Conservation (phyloP, 2,329 filamentous ascomycete species). For the Diaporthe citrichinensis region DNA sequence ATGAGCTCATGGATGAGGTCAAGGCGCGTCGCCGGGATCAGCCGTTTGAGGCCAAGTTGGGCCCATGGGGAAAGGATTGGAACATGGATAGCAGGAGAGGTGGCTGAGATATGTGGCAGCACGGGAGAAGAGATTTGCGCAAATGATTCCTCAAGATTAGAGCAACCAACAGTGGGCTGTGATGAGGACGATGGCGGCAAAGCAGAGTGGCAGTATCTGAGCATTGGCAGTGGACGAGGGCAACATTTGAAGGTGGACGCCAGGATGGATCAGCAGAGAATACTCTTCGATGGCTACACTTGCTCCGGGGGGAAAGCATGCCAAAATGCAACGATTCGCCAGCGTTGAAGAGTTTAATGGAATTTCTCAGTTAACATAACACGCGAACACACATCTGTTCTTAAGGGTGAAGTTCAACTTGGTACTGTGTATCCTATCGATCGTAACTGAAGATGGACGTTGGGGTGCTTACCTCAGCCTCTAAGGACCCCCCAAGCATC, state of each 20-base stretch:
- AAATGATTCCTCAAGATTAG: background rate
- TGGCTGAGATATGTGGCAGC: background rate
- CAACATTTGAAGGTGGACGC: no score
- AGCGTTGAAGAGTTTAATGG: background rate
- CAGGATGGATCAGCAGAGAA: background rate
- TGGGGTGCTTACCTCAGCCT: constrained; percentile 16
- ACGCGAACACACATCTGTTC: no score
- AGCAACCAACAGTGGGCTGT: background rate
- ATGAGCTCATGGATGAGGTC: background rate
- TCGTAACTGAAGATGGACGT: background rate
- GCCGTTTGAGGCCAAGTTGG: background rate
- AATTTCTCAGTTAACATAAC: background rate
- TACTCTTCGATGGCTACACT: background rate
- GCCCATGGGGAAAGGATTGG: constrained; percentile 4
- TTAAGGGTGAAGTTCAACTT: background rate
- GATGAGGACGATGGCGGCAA: background rate
- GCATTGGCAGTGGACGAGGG: background rate
- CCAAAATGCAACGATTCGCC: no score
- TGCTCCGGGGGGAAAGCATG: background rate
- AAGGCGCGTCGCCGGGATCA: background rate
- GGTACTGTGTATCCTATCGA: background rate
- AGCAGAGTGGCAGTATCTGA: no score
- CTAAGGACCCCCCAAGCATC: background rate
- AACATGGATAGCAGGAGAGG: background rate
- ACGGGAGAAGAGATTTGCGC: background rate